phyloP scores from a whole-genome alignment of 225 moss, liverwort and hornwort genomes.

The Climacium dendroides region DNA sequence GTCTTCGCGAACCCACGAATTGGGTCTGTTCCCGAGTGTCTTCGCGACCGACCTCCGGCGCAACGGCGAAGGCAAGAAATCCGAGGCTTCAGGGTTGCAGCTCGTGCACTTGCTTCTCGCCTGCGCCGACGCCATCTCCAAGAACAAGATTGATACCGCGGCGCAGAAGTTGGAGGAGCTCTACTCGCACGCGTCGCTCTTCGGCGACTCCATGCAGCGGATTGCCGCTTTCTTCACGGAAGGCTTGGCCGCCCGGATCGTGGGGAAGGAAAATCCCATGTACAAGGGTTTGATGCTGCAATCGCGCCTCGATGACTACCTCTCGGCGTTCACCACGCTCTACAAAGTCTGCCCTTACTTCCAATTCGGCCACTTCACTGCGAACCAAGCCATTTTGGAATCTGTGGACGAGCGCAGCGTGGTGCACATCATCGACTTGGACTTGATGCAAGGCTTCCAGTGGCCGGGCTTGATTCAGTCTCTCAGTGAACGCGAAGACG shows the following conservation, averaged over 20 bases:
- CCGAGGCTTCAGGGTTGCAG: conserved; percentile 42
- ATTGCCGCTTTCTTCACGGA: conserved; percentile 80
- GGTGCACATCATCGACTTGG: conserved; percentile 81
- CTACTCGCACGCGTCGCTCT: conserved; percentile 62
- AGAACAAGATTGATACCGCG: conserved; percentile 41
- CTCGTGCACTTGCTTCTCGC: conserved; percentile 44
- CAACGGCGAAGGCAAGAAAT: conserved; percentile 23
- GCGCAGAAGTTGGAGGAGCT: conserved; percentile 50
- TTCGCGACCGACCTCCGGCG: conserved; percentile 1
- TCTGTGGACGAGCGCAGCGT: conserved; percentile 35
- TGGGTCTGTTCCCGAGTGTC: conserved; percentile 29
- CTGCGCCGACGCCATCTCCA: conserved; percentile 70
- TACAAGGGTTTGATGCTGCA: conserved; percentile 50
- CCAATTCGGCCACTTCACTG: conserved; percentile 90
- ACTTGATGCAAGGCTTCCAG: conserved; percentile 93
- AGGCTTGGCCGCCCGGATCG: conserved; percentile 65
- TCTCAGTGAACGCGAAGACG: conserved; percentile 55
- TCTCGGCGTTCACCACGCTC: conserved; percentile 74
- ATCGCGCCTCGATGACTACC: conserved; percentile 46
- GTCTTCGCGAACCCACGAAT: conserved; percentile 8
- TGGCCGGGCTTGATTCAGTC: conserved; percentile 86
- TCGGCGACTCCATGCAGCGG: conserved; percentile 87
- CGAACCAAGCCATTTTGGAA: conserved; percentile 86
- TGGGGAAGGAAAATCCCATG: conserved; percentile 41
- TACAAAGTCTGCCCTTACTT: conserved; percentile 86